Evolutionary conservation across 169 alveolate species (phyloP), one percentile per base, ranked within the genome.

Genomic region (Babesia bovis): DNA sequence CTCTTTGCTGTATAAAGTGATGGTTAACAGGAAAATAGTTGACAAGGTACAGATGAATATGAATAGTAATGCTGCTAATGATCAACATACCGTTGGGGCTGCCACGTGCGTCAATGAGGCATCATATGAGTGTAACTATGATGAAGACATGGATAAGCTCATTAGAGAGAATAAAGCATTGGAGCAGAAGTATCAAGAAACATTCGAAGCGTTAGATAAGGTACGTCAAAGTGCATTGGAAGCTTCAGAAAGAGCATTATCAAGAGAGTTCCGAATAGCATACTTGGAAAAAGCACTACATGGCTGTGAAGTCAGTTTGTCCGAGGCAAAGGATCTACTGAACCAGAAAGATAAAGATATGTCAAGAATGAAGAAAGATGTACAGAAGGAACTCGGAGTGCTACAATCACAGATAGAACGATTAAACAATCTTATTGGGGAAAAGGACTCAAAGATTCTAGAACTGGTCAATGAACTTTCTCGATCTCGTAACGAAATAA

Each of bases 21-120:
- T 58, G 69, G 66, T 75, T 28, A 75, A 65, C 45, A 25, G 66
- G 5, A 75, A 57, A 36, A 75, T 75, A 5, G 73, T 75, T 13
- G 85, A 75, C 28, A 75, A 75, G 56, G 69, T 75, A n/a, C 85
- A 75, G 65, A 75, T 60, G 73, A 75, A 66, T 21, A 67, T 53
- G 63, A 15, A 53, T 21, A 61, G 57, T 2, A 23, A 19, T 3
- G 25, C 30, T n/a, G 36, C 55, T 7, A 28, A 57, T 1, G 13
- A 28, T 4, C 41, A 0, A 10, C 40, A 4, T 0, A 38, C 78
- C 17, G 44, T n/a, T 4, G 19, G 19, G 26, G 66, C 36, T n/a
- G 78, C 66, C 25, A 35, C 47, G 42, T 23, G 30, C 42, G 13
- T 33, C 42, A 41, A 58, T 28, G 36, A 45, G 6, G 44, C 32